Evolutionary conservation across 2,329 filamentous ascomycete species (phyloP).

Genomic region (Clathrospora elynae): DNA sequence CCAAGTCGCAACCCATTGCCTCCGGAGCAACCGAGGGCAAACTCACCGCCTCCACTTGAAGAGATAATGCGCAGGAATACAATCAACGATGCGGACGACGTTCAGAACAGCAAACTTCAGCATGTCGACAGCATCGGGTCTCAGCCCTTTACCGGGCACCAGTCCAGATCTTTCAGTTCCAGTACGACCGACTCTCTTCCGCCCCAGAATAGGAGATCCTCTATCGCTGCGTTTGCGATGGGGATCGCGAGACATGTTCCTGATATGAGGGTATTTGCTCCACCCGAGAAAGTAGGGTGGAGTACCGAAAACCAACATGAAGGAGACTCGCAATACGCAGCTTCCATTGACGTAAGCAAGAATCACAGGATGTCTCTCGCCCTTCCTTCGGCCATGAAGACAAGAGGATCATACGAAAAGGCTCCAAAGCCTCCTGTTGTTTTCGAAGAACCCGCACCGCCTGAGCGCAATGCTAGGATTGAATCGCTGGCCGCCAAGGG

Average conservation of each 20-base stretch:
- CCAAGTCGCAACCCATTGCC: conserved; percentile 19
- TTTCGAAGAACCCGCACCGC: conserved; percentile 1
- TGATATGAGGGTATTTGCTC: conserved; percentile 29
- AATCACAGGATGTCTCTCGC: conserved; percentile 17
- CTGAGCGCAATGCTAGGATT: not conserved
- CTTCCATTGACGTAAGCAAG: conserved; percentile 7
- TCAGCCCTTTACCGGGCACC: conserved; percentile 7
- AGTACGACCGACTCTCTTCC: conserved; percentile 7
- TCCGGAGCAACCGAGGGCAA: conserved; percentile 11
- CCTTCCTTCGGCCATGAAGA: conserved; percentile 3
- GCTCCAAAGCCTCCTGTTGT: conserved; percentile 5
- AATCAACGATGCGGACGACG: conserved; percentile 16
- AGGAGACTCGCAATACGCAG: conserved; percentile 6
- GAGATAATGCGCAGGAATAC: conserved; percentile 24
- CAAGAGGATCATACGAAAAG: conserved; percentile 2
- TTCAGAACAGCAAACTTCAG: conserved; percentile 14
- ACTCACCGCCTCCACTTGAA: conserved; percentile 27
- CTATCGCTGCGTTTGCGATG: conserved; percentile 33
- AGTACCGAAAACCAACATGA: conserved; percentile 1
- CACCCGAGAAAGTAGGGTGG: conserved; percentile 7
- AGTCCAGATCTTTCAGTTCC: conserved; percentile 1
- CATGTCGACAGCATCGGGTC: conserved; percentile 22
- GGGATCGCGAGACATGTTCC: conserved; percentile 29
- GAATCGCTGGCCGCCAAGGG: conserved; percentile 11
- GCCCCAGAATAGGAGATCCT: conserved; percentile 26